Conservation (phyloP, 441 rosid genomes). For the Hypseocharis bilobata region DNA sequence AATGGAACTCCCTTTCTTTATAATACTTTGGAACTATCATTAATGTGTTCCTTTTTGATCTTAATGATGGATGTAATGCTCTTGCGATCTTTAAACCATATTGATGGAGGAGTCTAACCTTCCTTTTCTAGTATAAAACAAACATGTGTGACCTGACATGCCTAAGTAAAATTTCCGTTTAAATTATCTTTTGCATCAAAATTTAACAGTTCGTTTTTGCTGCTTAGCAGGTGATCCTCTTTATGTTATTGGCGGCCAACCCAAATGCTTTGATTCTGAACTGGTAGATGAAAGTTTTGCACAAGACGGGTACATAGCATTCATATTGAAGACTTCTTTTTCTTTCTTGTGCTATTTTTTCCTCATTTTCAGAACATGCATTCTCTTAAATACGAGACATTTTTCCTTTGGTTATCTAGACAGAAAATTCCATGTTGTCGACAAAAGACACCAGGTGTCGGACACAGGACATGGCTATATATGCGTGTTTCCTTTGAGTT, state of each 20-base stretch:
- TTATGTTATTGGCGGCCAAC: conserved; percentile 61
- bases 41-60: too few relatives aligned
- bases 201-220: conserved; percentile 1
- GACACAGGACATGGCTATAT: too few relatives aligned
- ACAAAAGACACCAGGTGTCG: too few relatives aligned
- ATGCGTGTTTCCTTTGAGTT: too few relatives aligned
- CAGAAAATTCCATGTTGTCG: too few relatives aligned
- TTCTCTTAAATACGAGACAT: neutral
- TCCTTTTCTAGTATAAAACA: neutral
- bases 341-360: neutral
- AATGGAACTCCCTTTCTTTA: too few relatives aligned
- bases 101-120: too few relatives aligned
- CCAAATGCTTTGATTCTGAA: conserved; percentile 42
- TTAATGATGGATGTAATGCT: too few relatives aligned
- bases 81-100: too few relatives aligned
- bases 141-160: neutral
- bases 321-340: neutral
- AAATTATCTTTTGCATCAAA: neutral
- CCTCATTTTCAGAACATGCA: neutral
- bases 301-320: conserved; percentile 55
- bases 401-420: neutral
- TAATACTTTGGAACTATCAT: too few relatives aligned
- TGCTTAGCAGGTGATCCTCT: conserved; percentile 64
- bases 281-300: conserved; percentile 46
- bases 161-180: neutral